These are phyloP conservation scores for Ganoderma lingzhi DNA, from an alignment of 1,284 basidiomycete species.

Conservation along the genomic window DNA sequence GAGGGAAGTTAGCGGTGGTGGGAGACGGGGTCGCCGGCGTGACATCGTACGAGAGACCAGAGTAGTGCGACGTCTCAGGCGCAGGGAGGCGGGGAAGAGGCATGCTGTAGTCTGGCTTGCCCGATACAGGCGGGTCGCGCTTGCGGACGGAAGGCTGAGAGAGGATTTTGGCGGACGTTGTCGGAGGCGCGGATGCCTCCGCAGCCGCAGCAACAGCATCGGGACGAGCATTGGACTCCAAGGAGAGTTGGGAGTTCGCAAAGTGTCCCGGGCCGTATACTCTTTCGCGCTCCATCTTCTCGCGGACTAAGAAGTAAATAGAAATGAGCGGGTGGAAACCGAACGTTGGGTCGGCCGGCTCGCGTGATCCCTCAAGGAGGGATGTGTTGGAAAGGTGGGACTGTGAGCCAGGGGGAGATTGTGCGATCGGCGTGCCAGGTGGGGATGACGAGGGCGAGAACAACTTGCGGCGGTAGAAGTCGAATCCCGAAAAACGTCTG, in stretches of 20 bases:
- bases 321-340: conserved; percentile 96
- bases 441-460: conserved; percentile 78
- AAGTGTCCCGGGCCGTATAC: conserved; percentile 96
- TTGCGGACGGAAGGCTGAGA: conserved; percentile 39
- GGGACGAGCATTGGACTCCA: conserved; percentile 40
- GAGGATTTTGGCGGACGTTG: conserved; percentile 40
- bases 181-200: conserved; percentile 36
- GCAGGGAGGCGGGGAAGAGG: conserved; percentile 82
- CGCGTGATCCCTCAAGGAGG: conserved; percentile 54
- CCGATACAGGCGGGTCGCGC: conserved; percentile 35
- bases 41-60: conserved; percentile 77
- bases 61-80: conserved; percentile 82
- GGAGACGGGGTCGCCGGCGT: conserved; percentile 60
- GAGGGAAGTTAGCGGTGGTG: conserved; percentile 63
- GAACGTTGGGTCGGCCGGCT: conserved; percentile 82
- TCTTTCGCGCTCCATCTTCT: conserved; percentile 94
- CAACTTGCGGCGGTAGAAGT: conserved; percentile 93
- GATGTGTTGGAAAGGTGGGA: conserved; percentile 58
- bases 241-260: conserved; percentile 85
- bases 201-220: conserved; percentile 32
- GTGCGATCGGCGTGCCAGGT: conserved; percentile 51
- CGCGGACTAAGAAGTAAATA: conserved; percentile 95
- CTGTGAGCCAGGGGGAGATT: conserved; percentile 64
- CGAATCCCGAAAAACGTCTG: conserved; percentile 88
- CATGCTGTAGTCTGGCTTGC: conserved; percentile 82